Conservation (phyloP, 108 stramenopile genomes). For the Skeletonema potamos region DNA sequence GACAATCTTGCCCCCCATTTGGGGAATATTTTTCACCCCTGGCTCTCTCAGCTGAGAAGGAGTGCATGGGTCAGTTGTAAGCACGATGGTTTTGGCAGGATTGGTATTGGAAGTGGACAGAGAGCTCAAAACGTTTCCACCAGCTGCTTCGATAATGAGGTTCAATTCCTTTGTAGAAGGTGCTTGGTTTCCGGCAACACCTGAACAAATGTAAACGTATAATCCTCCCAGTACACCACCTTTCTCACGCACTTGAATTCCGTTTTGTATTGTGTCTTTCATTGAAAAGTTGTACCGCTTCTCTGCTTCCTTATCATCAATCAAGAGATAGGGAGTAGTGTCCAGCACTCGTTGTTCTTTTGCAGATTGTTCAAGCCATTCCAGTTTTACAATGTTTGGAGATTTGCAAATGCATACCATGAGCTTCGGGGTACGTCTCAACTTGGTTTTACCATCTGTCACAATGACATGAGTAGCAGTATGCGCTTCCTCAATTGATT, state of each 20-base stretch:
- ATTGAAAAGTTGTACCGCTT: slow-evolving; percentile 54
- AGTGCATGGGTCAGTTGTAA: slow-evolving; percentile 39
- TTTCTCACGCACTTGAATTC: slow-evolving; percentile 23
- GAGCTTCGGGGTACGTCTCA: slow-evolving; percentile 67
- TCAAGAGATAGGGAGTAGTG: slow-evolving; percentile 35
- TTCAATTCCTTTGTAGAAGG: slow-evolving; percentile 47
- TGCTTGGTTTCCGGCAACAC: slow-evolving; percentile 62
- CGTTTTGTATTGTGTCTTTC: slow-evolving; percentile 48
- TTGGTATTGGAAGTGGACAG: slow-evolving; percentile 1
- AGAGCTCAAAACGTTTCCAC: slow-evolving; percentile 44
- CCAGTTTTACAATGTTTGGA: slow-evolving; percentile 49
- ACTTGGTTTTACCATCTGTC: slow-evolving; percentile 31
- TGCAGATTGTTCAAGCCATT: slow-evolving; percentile 61
- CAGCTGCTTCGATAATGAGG: slow-evolving; percentile 55
- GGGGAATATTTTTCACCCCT: slow-evolving; percentile 13
- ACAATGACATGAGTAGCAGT: slow-evolving; percentile 63
- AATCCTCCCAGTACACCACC: slow-evolving; percentile 46
- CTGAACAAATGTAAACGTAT: slow-evolving; percentile 47
- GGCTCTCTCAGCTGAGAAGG: slow-evolving; percentile 22
- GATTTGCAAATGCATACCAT: slow-evolving; percentile 61
- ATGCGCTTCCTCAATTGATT: slow-evolving; percentile 49
- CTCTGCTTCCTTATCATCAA: slow-evolving; percentile 52
- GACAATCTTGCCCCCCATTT: slow-evolving; percentile 21
- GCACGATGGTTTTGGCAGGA: slow-evolving; percentile 35
- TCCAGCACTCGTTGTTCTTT: slow-evolving; percentile 27